Evolutionary conservation across 352 stramenopile genomes (phyloP), one percentile per base, ranked within the genome.

Genomic region (Pythium dissimile): DNA sequence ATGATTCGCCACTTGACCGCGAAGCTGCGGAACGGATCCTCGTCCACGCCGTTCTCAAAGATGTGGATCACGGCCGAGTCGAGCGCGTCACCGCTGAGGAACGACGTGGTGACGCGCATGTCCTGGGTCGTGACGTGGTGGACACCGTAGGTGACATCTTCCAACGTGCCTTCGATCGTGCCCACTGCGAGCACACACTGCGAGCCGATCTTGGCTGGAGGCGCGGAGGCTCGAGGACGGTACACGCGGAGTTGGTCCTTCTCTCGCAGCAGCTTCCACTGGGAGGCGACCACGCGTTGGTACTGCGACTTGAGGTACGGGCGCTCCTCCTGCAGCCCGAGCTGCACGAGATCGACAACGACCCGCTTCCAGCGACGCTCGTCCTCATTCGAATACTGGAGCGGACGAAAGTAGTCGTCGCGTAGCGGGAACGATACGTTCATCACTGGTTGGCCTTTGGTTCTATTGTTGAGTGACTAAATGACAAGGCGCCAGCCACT

Each of bases 1-100:
- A 62, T 24, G 26, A 71, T 56, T 1, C 56, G 50, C 63, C 63
- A 71, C 47, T 71, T 71, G 63, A 71, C 9, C 9, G 51, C 56
- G 27, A 66, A 54, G 48, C 32, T 67, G 16, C 63, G 56, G 38
- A 46, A 71, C 24, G 30, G 37, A 23, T 71, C 63, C 12, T 45
- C 41, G 30, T 60, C 26, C 3, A 13, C 48, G 24, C 56, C 56
- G 27, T 50, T 51, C 26, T 71, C 56, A 23, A 71, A 56, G 11
- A 59, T 37, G 46, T 66, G 51, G 20, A 71, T 38, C 50, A 71
- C 54, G 7, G 63, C 58, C 38, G 52, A 43, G 52, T 66, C 58
- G 32, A 63, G 31, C 6, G 46, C 63, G 27, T 66, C 63, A 20
- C 16, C 13, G 27, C 51, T 59, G 15, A 71, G 63, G 39, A 66